phyloP scores from a whole-genome alignment of 441 rosid genomes.

The Arabidopsis lyrata region DNA sequence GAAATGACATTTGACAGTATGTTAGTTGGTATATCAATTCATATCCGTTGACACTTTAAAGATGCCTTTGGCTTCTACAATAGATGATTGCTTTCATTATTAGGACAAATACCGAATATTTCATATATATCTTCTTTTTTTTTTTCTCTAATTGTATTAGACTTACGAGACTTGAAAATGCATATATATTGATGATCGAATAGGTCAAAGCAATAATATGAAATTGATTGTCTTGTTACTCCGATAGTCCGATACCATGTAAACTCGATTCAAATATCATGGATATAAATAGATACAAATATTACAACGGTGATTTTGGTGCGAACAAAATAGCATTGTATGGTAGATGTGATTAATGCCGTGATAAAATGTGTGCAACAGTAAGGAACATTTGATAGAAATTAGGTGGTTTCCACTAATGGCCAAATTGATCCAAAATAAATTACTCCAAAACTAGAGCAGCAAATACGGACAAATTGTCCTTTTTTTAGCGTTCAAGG shows the following conservation, averaged over 20 bases:
- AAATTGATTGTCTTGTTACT: neutral
- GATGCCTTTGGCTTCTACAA: constrained; percentile 9
- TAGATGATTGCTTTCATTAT: constrained; percentile 20
- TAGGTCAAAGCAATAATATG: neutral
- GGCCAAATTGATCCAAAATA: constrained; percentile 12
- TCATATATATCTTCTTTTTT: neutral
- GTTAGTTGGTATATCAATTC: constrained; percentile 38
- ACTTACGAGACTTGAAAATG: neutral
- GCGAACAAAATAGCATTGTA: neutral
- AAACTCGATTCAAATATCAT: neutral
- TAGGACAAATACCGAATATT: constrained; percentile 7
- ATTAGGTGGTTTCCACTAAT: constrained; percentile 22
- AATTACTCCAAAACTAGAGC: constrained; percentile 27
- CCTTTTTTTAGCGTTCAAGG: neutral
- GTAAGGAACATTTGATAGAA: neutral
- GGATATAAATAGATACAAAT: neutral
- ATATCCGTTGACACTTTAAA: constrained; percentile 24
- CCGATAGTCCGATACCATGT: no score
- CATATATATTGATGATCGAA: neutral
- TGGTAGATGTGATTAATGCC: neutral
- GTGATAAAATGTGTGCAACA: neutral
- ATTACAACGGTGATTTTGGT: neutral
- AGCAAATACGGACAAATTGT: neutral
- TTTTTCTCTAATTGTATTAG: neutral
- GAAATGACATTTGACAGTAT: neutral